These are phyloP conservation scores for Dictyostelium intermedium DNA, from an alignment of 78 protist species.

Conservation along the genomic window DNA sequence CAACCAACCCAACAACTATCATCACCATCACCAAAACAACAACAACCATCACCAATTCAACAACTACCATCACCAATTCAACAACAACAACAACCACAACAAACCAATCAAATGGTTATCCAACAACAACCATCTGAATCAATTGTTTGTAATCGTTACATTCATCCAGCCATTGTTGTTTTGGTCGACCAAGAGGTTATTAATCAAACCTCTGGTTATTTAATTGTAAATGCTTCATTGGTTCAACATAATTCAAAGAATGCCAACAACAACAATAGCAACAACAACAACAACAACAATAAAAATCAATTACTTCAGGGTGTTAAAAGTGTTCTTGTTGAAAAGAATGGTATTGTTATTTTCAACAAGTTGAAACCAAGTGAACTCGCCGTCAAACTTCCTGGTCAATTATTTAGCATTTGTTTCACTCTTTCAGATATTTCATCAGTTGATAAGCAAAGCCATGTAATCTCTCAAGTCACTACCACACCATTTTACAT, in stretches of 20 bases:
- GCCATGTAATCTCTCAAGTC: conserved; percentile 10
- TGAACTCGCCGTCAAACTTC: conserved; percentile 4
- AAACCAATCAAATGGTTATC: neutral
- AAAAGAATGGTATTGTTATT: conserved; percentile 41
- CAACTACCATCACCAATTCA: conserved; percentile 9
- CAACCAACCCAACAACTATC: neutral
- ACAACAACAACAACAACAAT: neutral
- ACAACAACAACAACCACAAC: neutral
- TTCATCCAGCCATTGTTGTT: conserved; percentile 51
- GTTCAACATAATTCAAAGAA: neutral
- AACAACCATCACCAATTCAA: neutral
- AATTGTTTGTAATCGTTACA: conserved; percentile 41
- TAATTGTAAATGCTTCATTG: conserved; percentile 63
- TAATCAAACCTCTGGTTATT: conserved; percentile 8
- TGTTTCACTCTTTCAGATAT: conserved; percentile 40
- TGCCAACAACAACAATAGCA: neutral
- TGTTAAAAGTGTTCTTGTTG: conserved; percentile 49
- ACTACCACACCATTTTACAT: conserved; percentile 24
- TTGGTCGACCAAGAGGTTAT: conserved; percentile 47
- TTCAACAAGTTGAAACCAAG: conserved; percentile 1
- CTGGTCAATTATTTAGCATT: conserved; percentile 24
- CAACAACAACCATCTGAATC: conserved; percentile 63
- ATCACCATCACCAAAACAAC: neutral
- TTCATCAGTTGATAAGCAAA: conserved; percentile 37
- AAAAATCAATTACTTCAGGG: conserved; percentile 68